Evolutionary conservation across 768 basidiomycete species (phyloP).

Genomic region (Leccinum sublutescens): DNA sequence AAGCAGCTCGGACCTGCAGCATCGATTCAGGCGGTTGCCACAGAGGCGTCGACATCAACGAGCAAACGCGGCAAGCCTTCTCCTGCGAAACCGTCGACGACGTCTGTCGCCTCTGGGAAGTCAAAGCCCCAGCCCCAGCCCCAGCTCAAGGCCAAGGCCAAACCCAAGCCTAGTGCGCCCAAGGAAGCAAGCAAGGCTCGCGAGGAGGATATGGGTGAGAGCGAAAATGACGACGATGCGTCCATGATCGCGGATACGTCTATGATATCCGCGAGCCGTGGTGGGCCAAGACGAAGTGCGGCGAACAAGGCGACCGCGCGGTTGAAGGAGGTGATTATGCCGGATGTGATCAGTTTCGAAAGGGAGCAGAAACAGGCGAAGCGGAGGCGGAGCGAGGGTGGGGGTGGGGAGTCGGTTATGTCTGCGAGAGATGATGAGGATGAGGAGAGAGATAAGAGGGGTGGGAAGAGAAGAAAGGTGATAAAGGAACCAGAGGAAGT

Average conservation of each 20-base stretch:
- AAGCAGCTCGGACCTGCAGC: slow-evolving; percentile 17
- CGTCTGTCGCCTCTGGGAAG: slow-evolving; percentile 1
- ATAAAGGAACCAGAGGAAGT: slow-evolving; percentile 16
- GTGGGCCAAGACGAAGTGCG: slow-evolving; percentile 46
- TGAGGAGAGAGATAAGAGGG: slow-evolving; percentile 21
- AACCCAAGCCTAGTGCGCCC: slow-evolving; percentile 1
- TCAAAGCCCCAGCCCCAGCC: slow-evolving; percentile 3
- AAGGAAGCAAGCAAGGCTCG: not conserved
- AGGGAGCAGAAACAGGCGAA: slow-evolving; percentile 54
- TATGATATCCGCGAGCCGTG: slow-evolving; percentile 13
- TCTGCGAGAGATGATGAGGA: slow-evolving; percentile 4
- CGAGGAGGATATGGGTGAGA: not conserved
- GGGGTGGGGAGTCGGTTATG: slow-evolving; percentile 30
- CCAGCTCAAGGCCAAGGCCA: slow-evolving; percentile 8
- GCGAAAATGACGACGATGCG: not conserved
- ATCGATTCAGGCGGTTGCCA: slow-evolving; percentile 22
- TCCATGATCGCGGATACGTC: slow-evolving; percentile 15
- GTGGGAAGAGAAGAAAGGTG: slow-evolving; percentile 20
- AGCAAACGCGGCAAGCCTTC: slow-evolving; percentile 20
- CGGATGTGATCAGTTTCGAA: slow-evolving; percentile 69
- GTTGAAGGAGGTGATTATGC: slow-evolving; percentile 62
- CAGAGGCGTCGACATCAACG: slow-evolving; percentile 22
- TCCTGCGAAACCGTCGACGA: slow-evolving; percentile 10
- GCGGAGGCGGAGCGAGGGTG: slow-evolving; percentile 32
- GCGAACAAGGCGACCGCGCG: slow-evolving; percentile 49